phyloP scores from a whole-genome alignment of 2,329 filamentous ascomycete species.

The Epichloe hybrida region DNA sequence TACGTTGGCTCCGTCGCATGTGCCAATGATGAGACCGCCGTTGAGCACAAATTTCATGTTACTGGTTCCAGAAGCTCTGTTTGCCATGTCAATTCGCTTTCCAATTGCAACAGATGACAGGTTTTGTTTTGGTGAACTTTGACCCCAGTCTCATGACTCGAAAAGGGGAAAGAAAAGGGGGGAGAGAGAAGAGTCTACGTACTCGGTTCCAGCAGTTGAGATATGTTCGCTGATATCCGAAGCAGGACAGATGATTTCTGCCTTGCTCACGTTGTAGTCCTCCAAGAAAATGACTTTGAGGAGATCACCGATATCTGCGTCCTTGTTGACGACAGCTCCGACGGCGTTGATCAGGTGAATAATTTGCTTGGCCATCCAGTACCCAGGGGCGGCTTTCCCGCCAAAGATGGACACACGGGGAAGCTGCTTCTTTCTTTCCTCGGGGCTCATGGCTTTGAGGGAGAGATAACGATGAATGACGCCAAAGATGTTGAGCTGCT shows the following conservation, averaged over 20 bases:
- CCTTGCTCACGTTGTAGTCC: constrained; percentile 99
- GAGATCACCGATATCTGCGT: constrained; percentile 80
- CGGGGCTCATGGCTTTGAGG: constrained; percentile 72
- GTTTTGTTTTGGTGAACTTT: not conserved
- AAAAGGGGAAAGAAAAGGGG: not conserved
- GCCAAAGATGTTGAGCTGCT: constrained; percentile 98
- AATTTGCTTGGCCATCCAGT: constrained; percentile 99
- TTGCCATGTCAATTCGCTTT: constrained; percentile 4
- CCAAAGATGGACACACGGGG: constrained; percentile 89
- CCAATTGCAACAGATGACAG: not conserved
- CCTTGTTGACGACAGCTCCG: constrained; percentile 79
- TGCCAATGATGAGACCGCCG: constrained; percentile 92
- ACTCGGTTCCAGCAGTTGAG: constrained; percentile 91
- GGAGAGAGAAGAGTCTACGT: constrained; percentile 15
- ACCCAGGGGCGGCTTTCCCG: constrained; percentile 92
- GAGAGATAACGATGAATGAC: constrained; percentile 88
- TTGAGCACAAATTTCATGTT: constrained; percentile 99
- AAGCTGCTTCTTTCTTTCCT: constrained; percentile 73
- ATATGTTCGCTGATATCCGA: constrained; percentile 98
- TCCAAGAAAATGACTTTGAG: constrained; percentile 96
- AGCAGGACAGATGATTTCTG: constrained; percentile 87
- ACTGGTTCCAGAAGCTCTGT: constrained; percentile 62
- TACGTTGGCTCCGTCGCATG: constrained; percentile 94
- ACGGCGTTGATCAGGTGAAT: constrained; percentile 95
- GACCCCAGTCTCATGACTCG: no score